Percentiles rank a stretch among this genome's conserved stretches.
Conservation (phyloP, 2,329 filamentous ascomycete species). For the Xylaria sp. region DNA sequence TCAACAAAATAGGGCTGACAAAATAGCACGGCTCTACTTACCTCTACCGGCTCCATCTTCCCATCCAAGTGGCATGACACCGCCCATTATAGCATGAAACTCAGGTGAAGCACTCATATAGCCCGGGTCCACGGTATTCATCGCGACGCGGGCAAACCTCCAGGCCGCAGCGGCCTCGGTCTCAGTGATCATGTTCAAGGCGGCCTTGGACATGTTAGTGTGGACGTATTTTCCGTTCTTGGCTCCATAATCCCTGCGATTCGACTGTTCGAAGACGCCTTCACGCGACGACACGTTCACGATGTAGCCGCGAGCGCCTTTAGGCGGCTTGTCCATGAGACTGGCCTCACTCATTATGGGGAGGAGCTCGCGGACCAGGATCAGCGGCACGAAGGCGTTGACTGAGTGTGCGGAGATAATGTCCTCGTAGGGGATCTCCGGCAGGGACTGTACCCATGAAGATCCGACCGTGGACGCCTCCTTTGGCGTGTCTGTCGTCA, state of each 20-base stretch:
- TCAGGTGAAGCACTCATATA: slow-evolving; percentile 37
- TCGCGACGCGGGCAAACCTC: slow-evolving; percentile 24
- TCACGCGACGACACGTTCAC: too few species aligned
- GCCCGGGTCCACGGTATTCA: slow-evolving; percentile 35
- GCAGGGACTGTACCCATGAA: slow-evolving; percentile 33
- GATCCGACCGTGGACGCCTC: slow-evolving; percentile 4
- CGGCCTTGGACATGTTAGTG: slow-evolving; percentile 35
- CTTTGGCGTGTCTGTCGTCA: neutral
- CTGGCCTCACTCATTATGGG: slow-evolving; percentile 21
- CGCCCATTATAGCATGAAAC: slow-evolving; percentile 7
- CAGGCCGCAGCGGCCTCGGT: slow-evolving; percentile 28
- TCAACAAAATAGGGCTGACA: neutral
- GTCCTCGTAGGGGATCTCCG: slow-evolving; percentile 35
- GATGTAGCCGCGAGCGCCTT: too few species aligned
- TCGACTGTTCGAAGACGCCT: too few species aligned
- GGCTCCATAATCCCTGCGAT: too few species aligned
- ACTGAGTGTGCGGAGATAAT: slow-evolving; percentile 36
- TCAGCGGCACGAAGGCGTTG: slow-evolving; percentile 35
- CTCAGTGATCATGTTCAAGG: slow-evolving; percentile 37
- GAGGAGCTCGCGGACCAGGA: slow-evolving; percentile 29
- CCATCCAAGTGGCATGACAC: slow-evolving; percentile 29
- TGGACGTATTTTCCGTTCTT: slow-evolving; percentile 26
- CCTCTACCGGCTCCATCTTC: slow-evolving; percentile 35
- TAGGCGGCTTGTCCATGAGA: neutral
- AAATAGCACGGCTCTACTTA: neutral